A percentile compares a stretch with the other conserved stretches of the same genome.
Conservation (phyloP, 345 rosid species). For the Euphorbia lathyris region DNA sequence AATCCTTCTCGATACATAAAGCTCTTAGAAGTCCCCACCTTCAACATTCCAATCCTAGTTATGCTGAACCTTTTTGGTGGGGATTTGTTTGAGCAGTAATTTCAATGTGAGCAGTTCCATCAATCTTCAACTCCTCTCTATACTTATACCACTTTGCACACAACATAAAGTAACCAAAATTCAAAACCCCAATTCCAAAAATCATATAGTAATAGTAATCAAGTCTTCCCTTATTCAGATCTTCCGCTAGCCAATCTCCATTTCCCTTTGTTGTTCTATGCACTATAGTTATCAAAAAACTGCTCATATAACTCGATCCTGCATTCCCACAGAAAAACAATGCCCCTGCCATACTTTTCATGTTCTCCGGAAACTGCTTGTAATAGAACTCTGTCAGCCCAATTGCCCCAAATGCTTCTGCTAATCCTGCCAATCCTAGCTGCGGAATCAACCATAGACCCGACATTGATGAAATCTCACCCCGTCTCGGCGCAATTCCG, state of each 20-base stretch:
- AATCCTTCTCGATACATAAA: too few species aligned
- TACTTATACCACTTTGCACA: constrained; percentile 45
- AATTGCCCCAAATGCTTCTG: constrained; percentile 39
- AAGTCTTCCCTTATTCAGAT: constrained; percentile 52
- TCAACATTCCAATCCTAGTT: too few species aligned
- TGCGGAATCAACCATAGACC: constrained; percentile 48
- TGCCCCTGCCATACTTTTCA: constrained; percentile 55
- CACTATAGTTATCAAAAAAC: constrained; percentile 37
- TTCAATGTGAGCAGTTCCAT: background rate
- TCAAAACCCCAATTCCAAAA: constrained; percentile 31
- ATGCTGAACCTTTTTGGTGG: background rate
- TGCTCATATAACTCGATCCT: constrained; percentile 39
- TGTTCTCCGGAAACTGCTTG: constrained; percentile 62
- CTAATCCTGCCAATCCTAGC: constrained; percentile 40
- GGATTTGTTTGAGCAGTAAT: background rate
- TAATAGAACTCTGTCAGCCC: constrained; percentile 49
- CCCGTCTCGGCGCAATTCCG: constrained; percentile 41
- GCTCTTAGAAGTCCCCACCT: background rate
- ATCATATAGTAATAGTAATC: constrained; percentile 44
- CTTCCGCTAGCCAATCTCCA: constrained; percentile 50
- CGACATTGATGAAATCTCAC: constrained; percentile 49
- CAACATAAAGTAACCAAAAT: constrained; percentile 36
- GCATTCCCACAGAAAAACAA: constrained; percentile 40
- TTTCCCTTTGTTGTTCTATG: constrained; percentile 30
- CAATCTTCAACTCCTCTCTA: constrained; percentile 15